Evolutionary conservation across 805 yeast genomes (phyloP).

Genomic region (Wickerhamiella australiensis): DNA sequence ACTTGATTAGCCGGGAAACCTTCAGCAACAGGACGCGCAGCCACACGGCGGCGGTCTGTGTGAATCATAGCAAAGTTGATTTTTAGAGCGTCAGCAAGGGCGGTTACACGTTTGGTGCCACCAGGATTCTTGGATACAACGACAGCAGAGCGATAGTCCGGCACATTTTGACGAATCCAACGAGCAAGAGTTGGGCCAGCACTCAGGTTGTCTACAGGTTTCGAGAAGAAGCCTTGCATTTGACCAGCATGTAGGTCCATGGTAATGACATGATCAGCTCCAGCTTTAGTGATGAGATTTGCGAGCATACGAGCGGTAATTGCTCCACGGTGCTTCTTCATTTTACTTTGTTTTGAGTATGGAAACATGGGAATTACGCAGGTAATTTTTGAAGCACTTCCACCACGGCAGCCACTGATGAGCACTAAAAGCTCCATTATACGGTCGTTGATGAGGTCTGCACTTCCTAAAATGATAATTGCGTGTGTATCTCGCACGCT

Average conservation of each 20-base stretch:
- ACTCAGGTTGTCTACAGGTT: constrained; percentile 91
- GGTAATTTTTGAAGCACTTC: constrained; percentile 93
- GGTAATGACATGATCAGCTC: constrained; percentile 96
- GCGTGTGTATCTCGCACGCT: constrained; percentile 96
- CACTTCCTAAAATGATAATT: constrained; percentile 82
- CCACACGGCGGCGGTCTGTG: constrained; percentile 87
- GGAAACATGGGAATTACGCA: constrained; percentile 98
- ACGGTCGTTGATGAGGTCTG: constrained; percentile 78
- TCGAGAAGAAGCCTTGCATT: constrained; percentile 97
- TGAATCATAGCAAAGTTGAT: constrained; percentile 98
- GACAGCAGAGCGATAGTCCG: constrained; percentile 76
- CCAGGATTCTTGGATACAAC: constrained; percentile 99
- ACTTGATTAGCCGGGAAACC: constrained; percentile 22
- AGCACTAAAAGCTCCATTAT: constrained; percentile 91
- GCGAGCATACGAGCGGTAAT: constrained; percentile 97
- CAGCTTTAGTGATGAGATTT: constrained; percentile 89
- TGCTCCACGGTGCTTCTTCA: constrained; percentile 98
- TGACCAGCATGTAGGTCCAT: constrained; percentile 96
- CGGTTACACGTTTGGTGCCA: constrained; percentile 95
- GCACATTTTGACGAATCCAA: constrained; percentile 87
- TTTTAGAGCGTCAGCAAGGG: constrained; percentile 91
- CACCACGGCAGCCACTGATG: constrained; percentile 93
- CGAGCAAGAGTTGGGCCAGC: constrained; percentile 94
- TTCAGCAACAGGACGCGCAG: constrained; percentile 36
- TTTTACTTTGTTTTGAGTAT: constrained; percentile 90